Conservation (phyloP, 352 stramenopile genomes). For the Globisporangium ultimum region DNA sequence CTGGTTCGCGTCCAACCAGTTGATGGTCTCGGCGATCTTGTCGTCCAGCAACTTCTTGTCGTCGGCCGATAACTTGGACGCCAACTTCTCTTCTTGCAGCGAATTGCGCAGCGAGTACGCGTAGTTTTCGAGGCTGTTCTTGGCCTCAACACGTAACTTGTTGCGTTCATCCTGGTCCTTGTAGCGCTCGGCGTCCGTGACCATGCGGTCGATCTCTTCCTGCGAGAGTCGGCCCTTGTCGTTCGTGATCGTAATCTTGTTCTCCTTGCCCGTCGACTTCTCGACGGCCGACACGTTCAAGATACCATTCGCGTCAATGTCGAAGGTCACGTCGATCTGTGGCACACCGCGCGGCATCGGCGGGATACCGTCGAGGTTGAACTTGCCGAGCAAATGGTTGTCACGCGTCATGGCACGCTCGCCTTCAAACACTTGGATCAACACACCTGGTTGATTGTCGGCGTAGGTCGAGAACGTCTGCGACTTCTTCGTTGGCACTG, state of each 20-base stretch:
- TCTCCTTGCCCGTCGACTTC: conserved; percentile 86
- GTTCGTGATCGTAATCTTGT: conserved; percentile 96
- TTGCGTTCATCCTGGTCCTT: conserved; percentile 87
- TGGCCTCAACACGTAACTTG: conserved; percentile 61
- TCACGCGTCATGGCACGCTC: conserved; percentile 87
- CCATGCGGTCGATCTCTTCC: conserved; percentile 92
- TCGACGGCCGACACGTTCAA: conserved; percentile 82
- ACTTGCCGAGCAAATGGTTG: conserved; percentile 73
- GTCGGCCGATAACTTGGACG: conserved; percentile 53
- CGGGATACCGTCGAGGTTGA: conserved; percentile 59
- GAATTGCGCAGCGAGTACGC: conserved; percentile 80
- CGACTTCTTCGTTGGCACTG: conserved; percentile 57
- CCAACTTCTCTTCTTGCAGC: conserved; percentile 79
- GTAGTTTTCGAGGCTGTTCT: conserved; percentile 90
- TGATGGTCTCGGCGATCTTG: conserved; percentile 58
- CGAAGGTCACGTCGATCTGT: conserved; percentile 75
- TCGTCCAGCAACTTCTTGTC: conserved; percentile 51
- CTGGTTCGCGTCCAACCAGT: conserved; percentile 58
- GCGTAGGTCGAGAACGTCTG: conserved; percentile 66
- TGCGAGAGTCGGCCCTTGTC: conserved; percentile 91
- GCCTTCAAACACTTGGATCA: conserved; percentile 78
- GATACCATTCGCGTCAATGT: conserved; percentile 80
- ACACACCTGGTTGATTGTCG: conserved; percentile 68
- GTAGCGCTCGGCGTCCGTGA: conserved; percentile 90
- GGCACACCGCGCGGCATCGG: conserved; percentile 60